phyloP scores from a whole-genome alignment of 441 rosid genomes.

The Gossypium davidsonii region DNA sequence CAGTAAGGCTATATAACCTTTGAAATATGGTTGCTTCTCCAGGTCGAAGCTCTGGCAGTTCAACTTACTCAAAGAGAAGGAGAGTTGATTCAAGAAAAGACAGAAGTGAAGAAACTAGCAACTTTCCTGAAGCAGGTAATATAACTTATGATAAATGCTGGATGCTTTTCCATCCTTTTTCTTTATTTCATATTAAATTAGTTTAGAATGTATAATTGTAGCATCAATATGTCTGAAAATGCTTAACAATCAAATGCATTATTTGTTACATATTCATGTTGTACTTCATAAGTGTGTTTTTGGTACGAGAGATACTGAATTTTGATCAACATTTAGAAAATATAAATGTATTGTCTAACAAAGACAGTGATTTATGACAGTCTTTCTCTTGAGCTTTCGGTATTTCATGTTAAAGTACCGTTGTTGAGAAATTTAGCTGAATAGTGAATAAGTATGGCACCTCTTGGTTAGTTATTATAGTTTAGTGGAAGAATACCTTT shows the following conservation, averaged over 20 bases:
- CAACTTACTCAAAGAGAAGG: too few relatives aligned
- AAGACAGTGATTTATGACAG: neutral
- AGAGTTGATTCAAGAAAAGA: too few relatives aligned
- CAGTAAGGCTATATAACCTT: conserved; percentile 3
- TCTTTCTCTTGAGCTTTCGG: neutral
- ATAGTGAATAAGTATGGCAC: neutral
- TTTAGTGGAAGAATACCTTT: conserved; percentile 1
- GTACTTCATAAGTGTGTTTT: neutral
- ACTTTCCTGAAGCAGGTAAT: conserved; percentile 80
- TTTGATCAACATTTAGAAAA: neutral
- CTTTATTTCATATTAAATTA: neutral
- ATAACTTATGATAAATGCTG: neutral
- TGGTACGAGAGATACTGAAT: neutral
- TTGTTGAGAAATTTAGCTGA: neutral
- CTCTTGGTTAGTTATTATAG: neutral
- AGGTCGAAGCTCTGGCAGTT: conserved; percentile 87
- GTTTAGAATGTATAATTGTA: neutral
- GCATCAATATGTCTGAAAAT: neutral
- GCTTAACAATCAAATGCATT: neutral
- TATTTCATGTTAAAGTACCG: neutral
- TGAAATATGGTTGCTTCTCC: conserved; percentile 21
- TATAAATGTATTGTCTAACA: neutral
- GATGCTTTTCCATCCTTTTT: neutral
- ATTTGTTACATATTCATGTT: neutral
- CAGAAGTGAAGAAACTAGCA: conserved; percentile 74